Evolutionary conservation across 495 filamentous ascomycete genomes (phyloP), one percentile per base, ranked within the genome.

Genomic region (Penicillium verhagenii): DNA sequence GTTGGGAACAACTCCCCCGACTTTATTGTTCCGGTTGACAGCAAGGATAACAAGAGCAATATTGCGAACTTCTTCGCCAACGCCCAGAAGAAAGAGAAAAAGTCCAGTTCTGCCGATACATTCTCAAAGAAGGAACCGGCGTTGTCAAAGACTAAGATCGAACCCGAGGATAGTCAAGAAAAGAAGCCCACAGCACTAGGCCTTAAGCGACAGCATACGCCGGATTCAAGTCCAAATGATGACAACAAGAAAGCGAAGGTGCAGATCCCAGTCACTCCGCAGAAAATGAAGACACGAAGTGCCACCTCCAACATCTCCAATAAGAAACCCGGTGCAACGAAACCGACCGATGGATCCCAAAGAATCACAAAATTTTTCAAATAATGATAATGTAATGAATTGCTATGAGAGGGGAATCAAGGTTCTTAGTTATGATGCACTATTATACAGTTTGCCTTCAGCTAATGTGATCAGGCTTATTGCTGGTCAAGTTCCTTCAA

Each of bases 51-150:
- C 63, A 96, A 95, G 74, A 82, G 75, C 35, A 95, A 91, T 55
- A 97, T 98, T 67, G 89, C 87, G 13, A 96, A 95, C 65, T 97
- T 95, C 74, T 98, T 98, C 61, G 80, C 73, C 5, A 84, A 82
- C 54, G 50, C 81, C 72, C 63, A 80, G 69, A 38, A 69, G 24
- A 70, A 68, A 58, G 62, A 75, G 24, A 56, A 58, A 2, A 56
- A 60, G 21, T 26, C 40, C n/a, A 47, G n/a, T 1, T 13, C 25
- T 33, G 37, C 40, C 19, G 19, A 48, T 28, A 21, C 21, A 3
- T 49, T 52, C 31, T 25, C 50, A 3, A 61, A 59, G 18, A 54
- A 61, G 33, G 48, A 58, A 18, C 18, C 45, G 18, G 50, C 21
- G 1, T 50, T 55, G 10, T 49, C 33, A 16, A 57, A 57, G 28